phyloP scores from a whole-genome alignment of 495 filamentous ascomycete genomes.

The Hypoxylon cercidicola region DNA sequence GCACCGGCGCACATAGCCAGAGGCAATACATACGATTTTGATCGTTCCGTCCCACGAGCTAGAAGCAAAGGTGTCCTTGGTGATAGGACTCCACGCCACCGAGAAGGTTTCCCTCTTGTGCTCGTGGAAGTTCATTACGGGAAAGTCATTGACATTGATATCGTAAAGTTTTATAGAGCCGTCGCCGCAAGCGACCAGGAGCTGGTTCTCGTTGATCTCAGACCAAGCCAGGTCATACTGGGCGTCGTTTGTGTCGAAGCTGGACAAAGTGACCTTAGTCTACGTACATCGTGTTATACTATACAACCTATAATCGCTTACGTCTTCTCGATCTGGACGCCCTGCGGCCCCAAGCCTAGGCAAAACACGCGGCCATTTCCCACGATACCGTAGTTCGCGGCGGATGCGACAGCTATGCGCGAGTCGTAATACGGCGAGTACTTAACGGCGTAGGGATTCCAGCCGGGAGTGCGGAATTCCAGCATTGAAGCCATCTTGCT shows the following conservation, averaged over 20 bases:
- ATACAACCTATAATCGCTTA: constrained; percentile 37
- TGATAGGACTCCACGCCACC: constrained; percentile 88
- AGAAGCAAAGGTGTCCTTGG: constrained; percentile 90
- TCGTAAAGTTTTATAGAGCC: constrained; percentile 96
- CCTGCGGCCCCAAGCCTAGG: constrained; percentile 79
- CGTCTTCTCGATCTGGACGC: constrained; percentile 85
- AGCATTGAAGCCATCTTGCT: constrained; percentile 72
- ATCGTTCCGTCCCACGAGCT: constrained; percentile 94
- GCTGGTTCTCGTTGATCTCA: constrained; percentile 92
- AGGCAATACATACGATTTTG: constrained; percentile 70
- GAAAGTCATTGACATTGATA: constrained; percentile 77
- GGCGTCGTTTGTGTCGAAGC: constrained; percentile 95
- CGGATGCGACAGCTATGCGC: constrained; percentile 84
- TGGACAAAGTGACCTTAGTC: constrained; percentile 44
- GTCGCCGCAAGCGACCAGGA: constrained; percentile 87
- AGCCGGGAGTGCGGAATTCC: constrained; percentile 90
- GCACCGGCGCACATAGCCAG: not conserved
- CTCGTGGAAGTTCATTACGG: constrained; percentile 87
- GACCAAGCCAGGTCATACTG: constrained; percentile 95
- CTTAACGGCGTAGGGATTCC: constrained; percentile 93
- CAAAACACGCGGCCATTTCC: constrained; percentile 92
- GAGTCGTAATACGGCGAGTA: constrained; percentile 99
- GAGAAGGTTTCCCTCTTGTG: constrained; percentile 92
- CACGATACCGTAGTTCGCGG: constrained; percentile 94
- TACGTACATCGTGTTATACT: not conserved